Base-by-base conservation (phyloP, 805 yeast species). In the Candida mattraensis region DNA sequence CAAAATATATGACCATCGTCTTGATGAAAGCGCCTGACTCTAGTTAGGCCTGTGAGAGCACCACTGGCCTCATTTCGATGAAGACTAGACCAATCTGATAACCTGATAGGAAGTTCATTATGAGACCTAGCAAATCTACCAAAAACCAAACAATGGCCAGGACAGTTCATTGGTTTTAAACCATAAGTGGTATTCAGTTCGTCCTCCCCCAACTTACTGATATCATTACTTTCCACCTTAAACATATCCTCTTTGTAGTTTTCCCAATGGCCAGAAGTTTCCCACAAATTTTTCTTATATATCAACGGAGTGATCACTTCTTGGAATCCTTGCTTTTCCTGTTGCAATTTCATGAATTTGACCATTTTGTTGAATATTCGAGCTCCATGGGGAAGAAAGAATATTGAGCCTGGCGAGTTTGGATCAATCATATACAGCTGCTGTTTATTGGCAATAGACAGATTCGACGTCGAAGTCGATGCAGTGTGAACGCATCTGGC, bases 1-100 rank as follows among this genome's bases (percentile, higher is more conserved):
- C 99, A 93, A 59, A 93, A 93, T 18, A 93, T 89, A 53, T 93
- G 99, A 6, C 97, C 98, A 59, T 93, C 99, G 60, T 93, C 99
- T 64, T 93, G 99, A 61, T 93, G 99, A 64, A 93, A 93, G 45
- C 96, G 70, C 40, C 99, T 75, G 3, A 93, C 96, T 38, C 99
- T 70, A 0, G 98, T 93, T 23, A 93, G 67, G 0, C 99, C 99
- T 5, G 91, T 75, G 14, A 93, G 70, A 1, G 98, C 94, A 3
- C 99, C 99, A 39, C 94, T 82, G 18, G 95, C 82, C 61, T 93
- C 99, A 54, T 93, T 93, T 54, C 99, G 72, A 60, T 93, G 99
- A 40, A 93, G 66, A 2, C 95, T 87, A 16, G 94, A 83, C 64
- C 91, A 91, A 60, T 93, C 99, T 15, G 94, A 80, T 47, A 74